Evolutionary conservation across 2,329 filamentous ascomycete genomes (phyloP).

Genomic region (Colletotrichum sp.): DNA sequence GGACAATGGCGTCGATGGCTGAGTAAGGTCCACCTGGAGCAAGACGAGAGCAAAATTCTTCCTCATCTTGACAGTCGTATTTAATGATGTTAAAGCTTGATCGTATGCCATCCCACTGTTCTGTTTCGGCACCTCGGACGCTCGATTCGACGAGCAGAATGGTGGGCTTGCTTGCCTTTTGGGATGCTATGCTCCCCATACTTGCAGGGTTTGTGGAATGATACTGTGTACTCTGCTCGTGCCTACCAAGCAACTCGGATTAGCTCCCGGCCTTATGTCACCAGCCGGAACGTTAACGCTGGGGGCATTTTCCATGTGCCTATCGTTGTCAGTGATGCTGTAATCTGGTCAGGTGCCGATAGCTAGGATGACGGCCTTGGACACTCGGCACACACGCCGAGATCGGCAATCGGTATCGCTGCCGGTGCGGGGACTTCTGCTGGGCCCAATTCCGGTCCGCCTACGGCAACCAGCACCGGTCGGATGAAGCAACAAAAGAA

Average conservation of each 20-base stretch:
- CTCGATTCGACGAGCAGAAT: neutral
- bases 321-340: neutral
- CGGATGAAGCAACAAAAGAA: neutral
- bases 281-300: accelerated
- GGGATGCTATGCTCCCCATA: neutral
- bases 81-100: neutral
- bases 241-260: neutral
- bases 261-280: neutral
- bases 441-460: neutral
- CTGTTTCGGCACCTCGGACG: neutral
- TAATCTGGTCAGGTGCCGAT: neutral
- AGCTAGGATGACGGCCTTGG: neutral
- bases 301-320: accelerated
- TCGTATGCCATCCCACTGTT: accelerated
- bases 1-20: neutral
- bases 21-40: neutral
- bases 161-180: neutral
- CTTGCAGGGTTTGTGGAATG: neutral
- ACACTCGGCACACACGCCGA: neutral
- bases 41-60: neutral
- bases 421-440: neutral
- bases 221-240: accelerated
- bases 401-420: neutral
- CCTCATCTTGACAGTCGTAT: neutral
- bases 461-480: neutral